Evolutionary conservation across 805 yeast genomes (phyloP).

Genomic region (Phaffomyces opuntiae): DNA sequence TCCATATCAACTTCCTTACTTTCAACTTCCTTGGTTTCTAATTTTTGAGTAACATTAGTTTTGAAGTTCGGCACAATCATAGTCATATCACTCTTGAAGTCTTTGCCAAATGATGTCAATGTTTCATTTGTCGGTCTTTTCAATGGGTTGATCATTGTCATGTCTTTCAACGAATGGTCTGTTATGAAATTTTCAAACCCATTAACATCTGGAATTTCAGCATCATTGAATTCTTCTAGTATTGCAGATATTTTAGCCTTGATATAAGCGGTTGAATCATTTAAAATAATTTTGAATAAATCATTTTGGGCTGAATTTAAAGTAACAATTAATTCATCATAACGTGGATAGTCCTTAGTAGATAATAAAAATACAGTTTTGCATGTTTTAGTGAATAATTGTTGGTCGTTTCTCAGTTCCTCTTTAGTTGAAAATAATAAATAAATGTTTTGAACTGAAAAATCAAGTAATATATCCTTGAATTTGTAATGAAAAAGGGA

Average conservation of each 20-base stretch:
- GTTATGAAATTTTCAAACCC: slow-evolving; percentile 12
- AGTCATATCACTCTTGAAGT: slow-evolving; percentile 28
- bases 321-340: slow-evolving; percentile 17
- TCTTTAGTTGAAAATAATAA: slow-evolving; percentile 11
- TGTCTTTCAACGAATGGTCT: slow-evolving; percentile 17
- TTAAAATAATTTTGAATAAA: slow-evolving; percentile 4
- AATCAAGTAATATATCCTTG: slow-evolving; percentile 15
- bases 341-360: slow-evolving; percentile 21
- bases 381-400: slow-evolving; percentile 6
- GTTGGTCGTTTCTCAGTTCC: slow-evolving; percentile 5
- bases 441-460: slow-evolving; percentile 15
- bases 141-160: slow-evolving; percentile 25
- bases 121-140: slow-evolving; percentile 11
- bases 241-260: slow-evolving; percentile 18
- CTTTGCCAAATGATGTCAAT: slow-evolving; percentile 8
- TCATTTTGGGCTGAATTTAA: slow-evolving; percentile 8
- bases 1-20: slow-evolving; percentile 10
- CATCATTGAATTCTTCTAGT: slow-evolving; percentile 20
- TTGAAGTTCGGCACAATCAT: slow-evolving; percentile 28
- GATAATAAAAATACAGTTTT: slow-evolving; percentile 18
- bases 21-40: background rate
- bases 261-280: slow-evolving; percentile 12
- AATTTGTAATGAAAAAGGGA: slow-evolving; percentile 22
- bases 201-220: slow-evolving; percentile 4
- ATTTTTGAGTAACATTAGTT: background rate